These are phyloP conservation scores for Pseudohalonectria lignicola DNA, from an alignment of 2,329 filamentous ascomycete species.

Conservation along the genomic window DNA sequence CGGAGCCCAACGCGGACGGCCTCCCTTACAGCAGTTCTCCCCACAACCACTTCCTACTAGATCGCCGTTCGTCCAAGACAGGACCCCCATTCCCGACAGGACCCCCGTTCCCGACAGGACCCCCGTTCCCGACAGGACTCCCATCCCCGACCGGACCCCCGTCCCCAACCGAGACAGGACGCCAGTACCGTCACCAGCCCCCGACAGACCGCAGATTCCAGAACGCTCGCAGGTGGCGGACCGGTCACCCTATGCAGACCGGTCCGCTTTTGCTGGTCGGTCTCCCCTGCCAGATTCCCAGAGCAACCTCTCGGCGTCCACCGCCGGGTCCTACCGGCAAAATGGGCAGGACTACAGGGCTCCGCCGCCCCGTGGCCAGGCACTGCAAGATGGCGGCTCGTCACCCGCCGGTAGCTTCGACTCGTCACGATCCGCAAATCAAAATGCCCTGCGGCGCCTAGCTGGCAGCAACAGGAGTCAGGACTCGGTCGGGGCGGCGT, in stretches of 20 bases:
- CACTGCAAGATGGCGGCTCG: conserved; percentile 19
- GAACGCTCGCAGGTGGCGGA: too few relatives aligned
- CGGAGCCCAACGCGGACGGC: conserved; percentile 25
- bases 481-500: conserved; percentile 38
- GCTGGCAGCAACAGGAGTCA: conserved; percentile 44
- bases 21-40: conserved; percentile 9
- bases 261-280: neutral
- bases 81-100: neutral
- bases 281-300: neutral
- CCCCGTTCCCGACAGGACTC: neutral
- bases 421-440: conserved; percentile 29
- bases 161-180: too few relatives aligned
- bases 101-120: neutral
- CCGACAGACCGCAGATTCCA: too few relatives aligned
- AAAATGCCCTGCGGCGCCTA: conserved; percentile 33
- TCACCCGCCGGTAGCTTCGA: conserved; percentile 44
- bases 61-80: neutral
- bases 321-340: conserved; percentile 7
- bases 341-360: neutral
- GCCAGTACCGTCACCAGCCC: too few relatives aligned
- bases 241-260: neutral
- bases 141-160: neutral
- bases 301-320: conserved; percentile 3
- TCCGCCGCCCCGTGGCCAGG: conserved; percentile 15
- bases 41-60: neutral